Evolutionary conservation across 2,329 filamentous ascomycete species (phyloP), one percentile per base, ranked within the genome.

Genomic region (Hypoxylon sp.): DNA sequence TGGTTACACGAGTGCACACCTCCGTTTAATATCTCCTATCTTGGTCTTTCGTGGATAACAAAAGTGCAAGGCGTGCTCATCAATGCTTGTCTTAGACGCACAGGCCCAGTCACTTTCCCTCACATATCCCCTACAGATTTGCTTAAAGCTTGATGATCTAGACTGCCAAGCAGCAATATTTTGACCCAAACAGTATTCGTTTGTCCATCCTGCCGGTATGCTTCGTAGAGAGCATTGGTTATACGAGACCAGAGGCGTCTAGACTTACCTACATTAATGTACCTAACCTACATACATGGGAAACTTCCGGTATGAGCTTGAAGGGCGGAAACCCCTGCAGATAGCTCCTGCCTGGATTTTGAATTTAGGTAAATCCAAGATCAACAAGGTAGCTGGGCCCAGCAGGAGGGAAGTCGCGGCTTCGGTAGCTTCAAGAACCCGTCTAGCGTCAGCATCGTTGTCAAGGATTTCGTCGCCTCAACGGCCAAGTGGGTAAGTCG

Each of bases 1-100:
- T 49, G 50, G 62, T 65, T 38, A 55, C 49, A 56, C 57, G 42
- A 50, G 28, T 28, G 24, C n/a, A 5, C 24, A 16, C 24, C 24
- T 46, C 14, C 4, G 44, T 46, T 14, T 40, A 33, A 33, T 11
- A 11, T 33, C 24, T 6, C n/a, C n/a, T n/a, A n/a, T n/a, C n/a
- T n/a, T n/a, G n/a, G n/a, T n/a, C n/a, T n/a, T n/a, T n/a, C n/a
- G n/a, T n/a, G n/a, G n/a, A n/a, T 26, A 26, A 26, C 24, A 6
- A 26, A 26, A 3, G 24, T 26, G 20, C 2, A 3, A 14, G n/a
- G 7, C 36, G 16, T 40, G 36, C 16, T 40, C 16, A 20, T 18
- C n/a, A 3, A 9, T 40, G 36, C 36, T 40, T 20, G 36, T 33
- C 32, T 33, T 16, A 16, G 36, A 18, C 14, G 36, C 9, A n/a